Percentiles rank a stretch among this genome's conserved stretches.
Conservation (phyloP, 2,329 filamentous ascomycete genomes). For the Akanthomyces lecanii region DNA sequence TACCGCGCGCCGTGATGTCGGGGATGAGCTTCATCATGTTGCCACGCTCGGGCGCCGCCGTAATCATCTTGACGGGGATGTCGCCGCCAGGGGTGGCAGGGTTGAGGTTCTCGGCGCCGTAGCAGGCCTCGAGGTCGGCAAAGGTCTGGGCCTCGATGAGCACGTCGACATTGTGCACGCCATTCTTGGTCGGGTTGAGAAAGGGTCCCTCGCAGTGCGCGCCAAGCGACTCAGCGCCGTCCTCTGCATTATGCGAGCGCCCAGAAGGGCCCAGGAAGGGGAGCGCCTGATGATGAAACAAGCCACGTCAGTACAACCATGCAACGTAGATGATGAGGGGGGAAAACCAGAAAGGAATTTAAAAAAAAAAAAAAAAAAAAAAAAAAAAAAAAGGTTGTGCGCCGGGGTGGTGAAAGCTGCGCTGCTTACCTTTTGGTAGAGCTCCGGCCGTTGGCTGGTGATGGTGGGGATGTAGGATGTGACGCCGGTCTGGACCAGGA, state of each 20-base stretch:
- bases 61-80: conserved; percentile 69
- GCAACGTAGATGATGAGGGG: not conserved
- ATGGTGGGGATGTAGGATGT: conserved; percentile 85
- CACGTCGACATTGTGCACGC: conserved; percentile 74
- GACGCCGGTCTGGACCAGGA: conserved; percentile 73
- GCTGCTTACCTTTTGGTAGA: conserved; percentile 66
- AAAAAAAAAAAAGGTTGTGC: not conserved
- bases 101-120: conserved; percentile 66
- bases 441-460: conserved; percentile 72
- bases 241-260: conserved; percentile 49
- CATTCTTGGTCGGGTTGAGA: conserved; percentile 76
- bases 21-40: conserved; percentile 66
- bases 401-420: not conserved
- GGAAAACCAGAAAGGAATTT: not conserved
- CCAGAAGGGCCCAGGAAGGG: conserved; percentile 74
- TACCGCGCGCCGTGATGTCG: conserved; percentile 58
- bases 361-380: not conserved
- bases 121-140: conserved; percentile 63
- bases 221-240: conserved; percentile 82
- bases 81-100: conserved; percentile 32
- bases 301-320: not conserved
- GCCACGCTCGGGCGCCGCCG: conserved; percentile 77
- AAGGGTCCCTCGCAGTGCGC: conserved; percentile 92
- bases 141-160: conserved; percentile 62
- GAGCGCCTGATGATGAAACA: conserved; percentile 49